These are phyloP conservation scores for Picochlorum sp. DNA, from an alignment of 139 green algal species.

Conservation along the genomic window DNA sequence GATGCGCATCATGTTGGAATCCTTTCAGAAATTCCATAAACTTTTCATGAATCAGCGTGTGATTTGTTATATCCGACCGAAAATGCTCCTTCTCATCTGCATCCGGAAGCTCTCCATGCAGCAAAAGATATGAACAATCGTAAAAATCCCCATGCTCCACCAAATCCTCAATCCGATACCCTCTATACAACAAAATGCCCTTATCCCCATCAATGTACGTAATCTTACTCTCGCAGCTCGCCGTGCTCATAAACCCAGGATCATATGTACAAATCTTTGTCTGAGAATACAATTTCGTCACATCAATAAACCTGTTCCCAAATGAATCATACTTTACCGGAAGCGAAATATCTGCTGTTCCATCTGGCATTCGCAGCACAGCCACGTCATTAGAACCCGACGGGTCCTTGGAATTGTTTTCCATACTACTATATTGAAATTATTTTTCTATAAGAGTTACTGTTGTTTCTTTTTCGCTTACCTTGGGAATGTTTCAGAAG, in stretches of 20 bases:
- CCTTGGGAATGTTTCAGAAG: background rate
- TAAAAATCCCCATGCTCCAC: conserved; percentile 49
- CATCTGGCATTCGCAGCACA: conserved; percentile 15
- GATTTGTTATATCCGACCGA: conserved; percentile 37
- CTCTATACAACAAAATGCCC: conserved; percentile 58
- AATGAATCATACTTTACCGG: conserved; percentile 25
- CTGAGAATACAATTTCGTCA: conserved; percentile 34
- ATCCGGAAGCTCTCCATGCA: conserved; percentile 58
- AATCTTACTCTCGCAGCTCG: conserved; percentile 51
- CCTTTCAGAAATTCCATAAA: conserved; percentile 48
- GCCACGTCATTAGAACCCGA: conserved; percentile 8
- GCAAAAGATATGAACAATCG: conserved; percentile 49
- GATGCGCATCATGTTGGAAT: conserved; percentile 58
- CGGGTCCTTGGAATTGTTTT: too few relatives aligned
- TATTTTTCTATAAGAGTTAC: too few relatives aligned
- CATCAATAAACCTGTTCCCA: conserved; percentile 39
- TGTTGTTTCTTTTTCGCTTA: background rate
- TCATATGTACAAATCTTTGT: conserved; percentile 67
- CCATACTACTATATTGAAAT: too few relatives aligned
- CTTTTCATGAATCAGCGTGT: conserved; percentile 56
- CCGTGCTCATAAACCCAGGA: conserved; percentile 60
- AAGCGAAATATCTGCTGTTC: conserved; percentile 11
- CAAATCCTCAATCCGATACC: conserved; percentile 56
- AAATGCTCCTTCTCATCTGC: conserved; percentile 34
- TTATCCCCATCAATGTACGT: conserved; percentile 65